phyloP scores from a whole-genome alignment of 2,329 filamentous ascomycete genomes.

The Botryotinia narcissicola region DNA sequence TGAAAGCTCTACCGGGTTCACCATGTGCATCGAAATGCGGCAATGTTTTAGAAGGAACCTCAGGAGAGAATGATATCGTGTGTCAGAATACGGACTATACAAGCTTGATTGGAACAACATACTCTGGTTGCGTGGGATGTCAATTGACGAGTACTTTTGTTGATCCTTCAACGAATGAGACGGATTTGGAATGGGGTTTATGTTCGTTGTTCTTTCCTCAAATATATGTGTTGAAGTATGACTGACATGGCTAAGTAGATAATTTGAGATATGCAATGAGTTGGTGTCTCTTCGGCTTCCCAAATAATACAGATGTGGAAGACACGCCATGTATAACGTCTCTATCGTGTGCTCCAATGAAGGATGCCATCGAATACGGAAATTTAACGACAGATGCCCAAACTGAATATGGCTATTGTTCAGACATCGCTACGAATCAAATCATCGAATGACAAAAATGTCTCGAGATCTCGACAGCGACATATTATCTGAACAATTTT shows the following conservation, averaged over 20 bases:
- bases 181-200: conserved; percentile 54
- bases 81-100: conserved; percentile 28
- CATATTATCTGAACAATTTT: conserved; percentile 55
- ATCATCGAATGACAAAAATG: conserved; percentile 50
- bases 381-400: conserved; percentile 48
- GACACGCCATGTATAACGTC: conserved; percentile 50
- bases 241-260: conserved; percentile 41
- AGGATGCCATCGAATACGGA: conserved; percentile 48
- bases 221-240: neutral
- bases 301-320: conserved; percentile 43
- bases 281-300: conserved; percentile 54
- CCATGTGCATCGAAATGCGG: conserved; percentile 36
- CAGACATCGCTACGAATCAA: conserved; percentile 45
- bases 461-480: conserved; percentile 41
- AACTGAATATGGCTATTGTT: conserved; percentile 53
- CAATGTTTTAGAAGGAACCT: conserved; percentile 33
- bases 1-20: conserved; percentile 30
- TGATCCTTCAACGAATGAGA: conserved; percentile 42
- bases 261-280: conserved; percentile 57
- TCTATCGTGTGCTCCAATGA: conserved; percentile 54
- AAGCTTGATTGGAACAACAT: conserved; percentile 26
- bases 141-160: conserved; percentile 47
- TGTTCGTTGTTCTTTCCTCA: conserved; percentile 46
- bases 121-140: conserved; percentile 33
- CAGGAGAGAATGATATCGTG: conserved; percentile 32